Evolutionary conservation across 208 protist genomes (phyloP).

Genomic region (Porcisia deanei): DNA sequence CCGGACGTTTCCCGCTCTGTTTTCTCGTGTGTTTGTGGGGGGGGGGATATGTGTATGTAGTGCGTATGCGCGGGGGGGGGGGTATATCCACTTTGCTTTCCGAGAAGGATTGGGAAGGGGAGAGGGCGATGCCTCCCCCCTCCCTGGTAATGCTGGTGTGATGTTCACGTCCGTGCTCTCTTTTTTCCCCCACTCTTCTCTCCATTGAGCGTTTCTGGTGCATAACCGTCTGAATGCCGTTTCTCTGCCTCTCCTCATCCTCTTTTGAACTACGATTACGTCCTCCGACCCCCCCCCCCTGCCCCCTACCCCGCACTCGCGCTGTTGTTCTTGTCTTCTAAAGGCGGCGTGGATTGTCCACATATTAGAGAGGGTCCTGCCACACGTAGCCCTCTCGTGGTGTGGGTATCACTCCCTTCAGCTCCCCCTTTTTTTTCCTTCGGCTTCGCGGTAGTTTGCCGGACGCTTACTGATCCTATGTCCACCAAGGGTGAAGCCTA

Average conservation of each 20-base stretch:
- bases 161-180: no score
- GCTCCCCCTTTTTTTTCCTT: background rate
- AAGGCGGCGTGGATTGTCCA: background rate
- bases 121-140: background rate
- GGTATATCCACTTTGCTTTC: background rate
- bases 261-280: background rate
- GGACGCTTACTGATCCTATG: slow-evolving; percentile 9
- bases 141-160: background rate
- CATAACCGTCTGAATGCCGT: background rate
- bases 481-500: slow-evolving; percentile 3
- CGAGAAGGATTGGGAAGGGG: background rate
- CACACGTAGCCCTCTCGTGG: background rate
- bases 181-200: background rate
- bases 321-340: background rate
- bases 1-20: background rate
- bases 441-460: no score
- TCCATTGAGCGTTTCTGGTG: background rate
- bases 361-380: background rate
- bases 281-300: background rate
- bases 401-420: no score
- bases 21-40: background rate
- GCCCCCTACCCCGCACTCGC: background rate
- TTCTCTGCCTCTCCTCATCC: background rate
- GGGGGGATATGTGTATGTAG: no score
- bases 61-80: no score